A percentile compares a stretch with the other conserved stretches of the same genome.
phyloP scores from a whole-genome alignment of 108 stramenopile species.

The Nannochloropsis salina region DNA sequence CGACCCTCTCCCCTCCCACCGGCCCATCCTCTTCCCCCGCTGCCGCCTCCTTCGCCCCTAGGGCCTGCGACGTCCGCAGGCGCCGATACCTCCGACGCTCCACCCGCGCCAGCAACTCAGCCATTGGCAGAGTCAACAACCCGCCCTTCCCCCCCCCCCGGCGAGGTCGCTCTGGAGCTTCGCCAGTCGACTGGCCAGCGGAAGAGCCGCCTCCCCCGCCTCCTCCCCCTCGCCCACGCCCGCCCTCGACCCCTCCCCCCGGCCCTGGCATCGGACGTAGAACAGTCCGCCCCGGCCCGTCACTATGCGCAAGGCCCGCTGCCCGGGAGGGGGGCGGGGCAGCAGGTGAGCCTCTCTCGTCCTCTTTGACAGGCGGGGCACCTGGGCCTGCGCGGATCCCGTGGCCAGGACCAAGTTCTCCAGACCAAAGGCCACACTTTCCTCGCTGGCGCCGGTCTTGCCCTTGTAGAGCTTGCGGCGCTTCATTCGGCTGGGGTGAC shows the following conservation, averaged over 20 bases:
- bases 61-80: background rate
- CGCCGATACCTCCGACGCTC: background rate
- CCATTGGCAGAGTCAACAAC: background rate
- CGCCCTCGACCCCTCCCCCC: background rate
- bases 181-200: slow-evolving; percentile 9
- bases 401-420: background rate
- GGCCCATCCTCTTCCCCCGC: background rate
- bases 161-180: background rate
- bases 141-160: background rate
- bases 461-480: background rate
- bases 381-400: background rate
- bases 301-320: background rate
- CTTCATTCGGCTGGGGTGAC: background rate
- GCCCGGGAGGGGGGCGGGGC: background rate
- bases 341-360: background rate
- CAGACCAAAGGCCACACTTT: background rate
- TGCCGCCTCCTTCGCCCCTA: background rate
- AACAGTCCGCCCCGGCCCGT: background rate
- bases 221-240: background rate
- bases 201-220: background rate
- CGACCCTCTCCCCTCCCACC: background rate
- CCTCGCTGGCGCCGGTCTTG: background rate
- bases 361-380: background rate
- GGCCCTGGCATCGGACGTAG: background rate
- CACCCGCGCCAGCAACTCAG: background rate